phyloP scores from a whole-genome alignment of 192 early-diverging fungal genomes.

The Coemansia sp. region DNA sequence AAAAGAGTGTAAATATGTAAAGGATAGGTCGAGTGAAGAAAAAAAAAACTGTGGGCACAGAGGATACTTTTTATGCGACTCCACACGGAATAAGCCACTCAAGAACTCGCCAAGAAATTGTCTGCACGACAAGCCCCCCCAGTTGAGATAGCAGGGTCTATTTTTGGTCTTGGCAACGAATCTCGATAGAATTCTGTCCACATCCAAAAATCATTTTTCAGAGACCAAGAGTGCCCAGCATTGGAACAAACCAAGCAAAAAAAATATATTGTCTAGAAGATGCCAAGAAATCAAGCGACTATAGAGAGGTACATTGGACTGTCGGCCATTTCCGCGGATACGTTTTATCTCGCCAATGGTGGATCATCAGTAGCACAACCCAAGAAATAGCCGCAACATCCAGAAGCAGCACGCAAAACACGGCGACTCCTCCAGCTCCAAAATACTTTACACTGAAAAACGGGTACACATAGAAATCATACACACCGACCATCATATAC shows the following conservation, averaged over 20 bases:
- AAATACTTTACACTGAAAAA: slow-evolving; percentile 45
- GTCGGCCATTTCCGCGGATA: slow-evolving; percentile 24
- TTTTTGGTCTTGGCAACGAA: not conserved
- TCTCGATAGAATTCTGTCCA: not conserved
- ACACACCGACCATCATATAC: slow-evolving; percentile 52
- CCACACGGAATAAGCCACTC: not conserved
- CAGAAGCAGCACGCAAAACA: slow-evolving; percentile 34
- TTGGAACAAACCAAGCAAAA: not conserved
- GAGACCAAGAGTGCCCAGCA: not conserved
- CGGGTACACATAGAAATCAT: slow-evolving; percentile 54
- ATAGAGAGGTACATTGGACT: not conserved
- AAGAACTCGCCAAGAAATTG: not conserved
- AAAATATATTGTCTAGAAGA: not conserved
- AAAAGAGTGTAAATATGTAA: not conserved
- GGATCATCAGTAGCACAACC: slow-evolving; percentile 43
- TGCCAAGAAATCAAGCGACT: slow-evolving; percentile 12
- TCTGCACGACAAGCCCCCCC: not conserved
- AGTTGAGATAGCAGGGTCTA: not conserved
- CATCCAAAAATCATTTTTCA: no score
- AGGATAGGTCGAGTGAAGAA: not conserved
- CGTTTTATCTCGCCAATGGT: slow-evolving; percentile 26
- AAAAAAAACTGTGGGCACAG: not conserved
- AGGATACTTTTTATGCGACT: not conserved
- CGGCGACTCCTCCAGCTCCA: slow-evolving; percentile 30
- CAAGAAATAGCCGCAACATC: slow-evolving; percentile 36